A percentile compares a stretch with the other conserved stretches of the same genome.
Conservation (phyloP, 2,329 filamentous ascomycete genomes). For the Fusarium decemcellulare region DNA sequence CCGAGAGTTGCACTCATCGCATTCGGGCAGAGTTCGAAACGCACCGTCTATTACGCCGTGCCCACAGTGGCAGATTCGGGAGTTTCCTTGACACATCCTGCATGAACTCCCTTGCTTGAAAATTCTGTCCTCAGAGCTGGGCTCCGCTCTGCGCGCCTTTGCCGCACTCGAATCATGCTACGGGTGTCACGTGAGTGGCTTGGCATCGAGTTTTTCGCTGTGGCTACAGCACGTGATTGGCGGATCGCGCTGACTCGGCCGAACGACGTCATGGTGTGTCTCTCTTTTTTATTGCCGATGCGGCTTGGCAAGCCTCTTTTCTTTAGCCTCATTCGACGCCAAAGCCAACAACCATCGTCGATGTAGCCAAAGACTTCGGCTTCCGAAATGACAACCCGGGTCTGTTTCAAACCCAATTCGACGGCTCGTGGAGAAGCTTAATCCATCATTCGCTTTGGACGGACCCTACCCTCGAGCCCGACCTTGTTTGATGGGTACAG, state of each 20-base stretch:
- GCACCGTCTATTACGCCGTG: conserved; percentile 17
- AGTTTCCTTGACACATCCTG: conserved; percentile 27
- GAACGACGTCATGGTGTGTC: conserved; percentile 24
- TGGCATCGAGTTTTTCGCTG: background rate
- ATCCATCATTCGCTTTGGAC: conserved; percentile 16
- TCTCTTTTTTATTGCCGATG: background rate
- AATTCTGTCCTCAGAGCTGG: conserved; percentile 25
- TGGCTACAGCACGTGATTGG: conserved; percentile 21
- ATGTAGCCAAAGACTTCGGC: background rate
- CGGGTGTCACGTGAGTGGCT: conserved; percentile 18
- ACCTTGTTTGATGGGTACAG: conserved; percentile 38
- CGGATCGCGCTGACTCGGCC: background rate
- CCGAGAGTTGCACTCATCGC: conserved; percentile 11
- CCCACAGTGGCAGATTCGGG: conserved; percentile 7
- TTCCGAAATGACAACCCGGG: background rate
- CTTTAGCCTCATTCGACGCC: background rate
- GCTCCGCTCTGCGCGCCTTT: conserved; percentile 21
- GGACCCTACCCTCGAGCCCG: conserved; percentile 25
- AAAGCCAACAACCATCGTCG: background rate
- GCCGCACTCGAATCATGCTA: conserved; percentile 24
- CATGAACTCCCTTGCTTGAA: conserved; percentile 12
- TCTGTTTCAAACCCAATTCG: background rate
- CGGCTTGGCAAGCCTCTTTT: conserved; percentile 11
- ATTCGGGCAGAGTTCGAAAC: conserved; percentile 14
- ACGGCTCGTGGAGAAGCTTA: conserved; percentile 31